Base-by-base conservation (phyloP, 2,329 filamentous ascomycete species). In the Chaetoscypha palmicola region DNA sequence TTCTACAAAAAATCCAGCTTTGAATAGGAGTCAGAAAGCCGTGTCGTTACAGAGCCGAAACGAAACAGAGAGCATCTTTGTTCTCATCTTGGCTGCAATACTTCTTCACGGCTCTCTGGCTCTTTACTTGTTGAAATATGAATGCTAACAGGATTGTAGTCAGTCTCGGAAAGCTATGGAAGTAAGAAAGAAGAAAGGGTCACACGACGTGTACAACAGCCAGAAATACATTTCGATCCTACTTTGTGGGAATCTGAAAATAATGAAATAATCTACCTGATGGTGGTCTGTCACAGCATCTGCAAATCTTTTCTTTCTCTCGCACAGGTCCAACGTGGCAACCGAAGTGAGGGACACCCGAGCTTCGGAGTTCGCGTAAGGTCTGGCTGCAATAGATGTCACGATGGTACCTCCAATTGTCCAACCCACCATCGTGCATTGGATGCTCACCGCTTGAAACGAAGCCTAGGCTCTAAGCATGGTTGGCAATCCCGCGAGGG, bases 121-220 rank as follows among this genome's bases (percentile, higher is more conserved):
- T n/a, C n/a, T n/a, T n/a, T n/a, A n/a, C n/a, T n/a, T n/a, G n/a
- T n/a, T n/a, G n/a, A n/a, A n/a, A n/a, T n/a, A n/a, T n/a, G n/a
- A n/a, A n/a, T n/a, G n/a, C n/a, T n/a, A n/a, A n/a, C n/a, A n/a
- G n/a, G n/a, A n/a, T n/a, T n/a, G n/a, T n/a, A n/a, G 86, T 89
- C 58, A 89, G 83, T 62, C 73, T 94, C 60, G 85, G 83, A 63
- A 94, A 94, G 71, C 72, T 94, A 61, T 94, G 81, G 80, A 86
- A 86, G 74, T 87, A 75, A 52, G 47, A 12, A 28, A 30, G 28
- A 26, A 47, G 28, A 26, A 31, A 41, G 28, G 19, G 32, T 43
- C 28, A 34, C 12, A 41, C 38, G 42, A 56, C 42, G 47, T 61
- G 58, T 61, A 61, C 53, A 58, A 59, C 49, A 59, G 42, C 43